These are phyloP conservation scores for Xylariaceae sp. DNA, from an alignment of 2,329 filamentous ascomycete species.

Conservation along the genomic window DNA sequence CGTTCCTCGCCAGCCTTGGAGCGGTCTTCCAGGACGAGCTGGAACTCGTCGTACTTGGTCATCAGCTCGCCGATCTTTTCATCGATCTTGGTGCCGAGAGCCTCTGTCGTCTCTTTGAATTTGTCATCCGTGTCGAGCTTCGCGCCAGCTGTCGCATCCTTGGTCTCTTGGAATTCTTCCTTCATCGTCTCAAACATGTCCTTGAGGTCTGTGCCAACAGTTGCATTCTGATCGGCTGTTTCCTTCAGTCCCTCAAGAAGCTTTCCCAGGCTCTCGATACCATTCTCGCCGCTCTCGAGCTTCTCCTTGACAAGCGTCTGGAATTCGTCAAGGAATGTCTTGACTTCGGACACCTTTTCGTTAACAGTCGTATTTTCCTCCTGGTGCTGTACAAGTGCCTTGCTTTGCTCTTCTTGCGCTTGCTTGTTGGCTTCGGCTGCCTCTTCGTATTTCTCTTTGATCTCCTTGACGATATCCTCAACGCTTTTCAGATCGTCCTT, in stretches of 20 bases:
- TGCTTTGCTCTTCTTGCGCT: slow-evolving; percentile 26
- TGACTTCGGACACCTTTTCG: slow-evolving; percentile 75
- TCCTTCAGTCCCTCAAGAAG: slow-evolving; percentile 64
- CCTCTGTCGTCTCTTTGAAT: slow-evolving; percentile 54
- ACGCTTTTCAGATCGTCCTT: slow-evolving; percentile 73
- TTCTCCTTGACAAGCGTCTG: slow-evolving; percentile 72
- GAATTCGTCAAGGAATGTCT: slow-evolving; percentile 71
- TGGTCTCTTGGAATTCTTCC: slow-evolving; percentile 81
- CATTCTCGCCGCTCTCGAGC: slow-evolving; percentile 69
- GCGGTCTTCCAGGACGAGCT: slow-evolving; percentile 68
- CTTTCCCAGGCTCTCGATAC: slow-evolving; percentile 69
- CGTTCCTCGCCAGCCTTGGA: slow-evolving; percentile 70
- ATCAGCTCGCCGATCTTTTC: slow-evolving; percentile 72
- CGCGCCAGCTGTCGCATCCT: slow-evolving; percentile 70
- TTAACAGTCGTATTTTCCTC: slow-evolving; percentile 75
- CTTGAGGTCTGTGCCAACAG: slow-evolving; percentile 59
- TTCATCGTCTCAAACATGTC: slow-evolving; percentile 73
- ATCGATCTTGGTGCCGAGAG: slow-evolving; percentile 52
- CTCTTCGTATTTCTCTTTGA: slow-evolving; percentile 62
- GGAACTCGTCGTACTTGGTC: slow-evolving; percentile 83
- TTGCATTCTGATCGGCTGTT: slow-evolving; percentile 53
- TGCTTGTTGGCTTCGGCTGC: slow-evolving; percentile 66
- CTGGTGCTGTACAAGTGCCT: slow-evolving; percentile 79
- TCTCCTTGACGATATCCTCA: slow-evolving; percentile 66
- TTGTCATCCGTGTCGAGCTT: slow-evolving; percentile 85